Percentiles rank a stretch among this genome's conserved stretches.
Conservation (phyloP, 495 filamentous ascomycete species). For the Tuber calosporum region DNA sequence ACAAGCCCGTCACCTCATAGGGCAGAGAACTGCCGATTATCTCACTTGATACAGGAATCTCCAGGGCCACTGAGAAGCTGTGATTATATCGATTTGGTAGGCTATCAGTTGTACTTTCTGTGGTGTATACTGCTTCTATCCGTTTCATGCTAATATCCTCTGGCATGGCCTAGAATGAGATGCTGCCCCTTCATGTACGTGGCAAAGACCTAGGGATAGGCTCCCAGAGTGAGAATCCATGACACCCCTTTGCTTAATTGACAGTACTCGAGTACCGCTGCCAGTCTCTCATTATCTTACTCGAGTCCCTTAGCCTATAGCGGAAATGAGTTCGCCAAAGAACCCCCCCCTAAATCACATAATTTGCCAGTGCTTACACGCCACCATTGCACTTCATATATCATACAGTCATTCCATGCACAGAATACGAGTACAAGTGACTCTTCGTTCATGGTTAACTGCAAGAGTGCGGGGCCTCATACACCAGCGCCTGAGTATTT, state of each 20-base stretch:
- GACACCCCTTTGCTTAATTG: not conserved
- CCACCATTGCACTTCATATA: not conserved
- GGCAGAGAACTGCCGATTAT: not conserved
- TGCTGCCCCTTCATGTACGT: not conserved
- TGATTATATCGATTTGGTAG: not conserved
- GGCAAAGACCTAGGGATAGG: not conserved
- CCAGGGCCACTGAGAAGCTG: not conserved
- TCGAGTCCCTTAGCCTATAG: not conserved
- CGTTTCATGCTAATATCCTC: not conserved
- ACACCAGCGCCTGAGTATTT: not conserved
- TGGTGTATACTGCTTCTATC: not conserved
- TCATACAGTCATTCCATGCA: not conserved
- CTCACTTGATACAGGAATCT: not conserved
- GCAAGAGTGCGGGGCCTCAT: not conserved
- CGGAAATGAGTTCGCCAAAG: not conserved
- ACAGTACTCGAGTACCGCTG: too few species aligned
- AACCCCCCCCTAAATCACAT: not conserved
- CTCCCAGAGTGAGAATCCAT: not conserved
- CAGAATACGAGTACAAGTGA: not conserved
- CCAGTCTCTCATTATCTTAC: not conserved
- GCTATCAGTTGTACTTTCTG: not conserved
- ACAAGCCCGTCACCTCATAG: not conserved
- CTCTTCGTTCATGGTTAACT: not conserved
- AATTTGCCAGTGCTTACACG: not conserved
- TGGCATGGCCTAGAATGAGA: not conserved